phyloP scores from a whole-genome alignment of 1,284 basidiomycete genomes.

The Trametes versicolor region DNA sequence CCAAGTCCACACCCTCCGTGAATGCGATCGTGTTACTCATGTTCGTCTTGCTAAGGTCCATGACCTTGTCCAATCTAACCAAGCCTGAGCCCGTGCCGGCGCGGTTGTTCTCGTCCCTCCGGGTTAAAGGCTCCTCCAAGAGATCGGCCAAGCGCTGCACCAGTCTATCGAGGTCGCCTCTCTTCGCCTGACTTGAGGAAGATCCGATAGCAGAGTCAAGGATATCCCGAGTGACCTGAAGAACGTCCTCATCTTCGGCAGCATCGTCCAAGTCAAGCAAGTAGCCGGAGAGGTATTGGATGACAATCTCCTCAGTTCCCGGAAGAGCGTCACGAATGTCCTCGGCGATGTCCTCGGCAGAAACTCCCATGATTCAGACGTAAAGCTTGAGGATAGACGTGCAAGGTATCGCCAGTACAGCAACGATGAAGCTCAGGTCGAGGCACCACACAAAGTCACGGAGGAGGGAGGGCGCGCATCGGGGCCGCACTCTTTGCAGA shows the following conservation, averaged over 20 bases:
- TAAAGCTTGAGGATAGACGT: not conserved
- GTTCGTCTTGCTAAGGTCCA: constrained; percentile 92
- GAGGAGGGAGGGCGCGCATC: no score
- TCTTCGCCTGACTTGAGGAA: constrained; percentile 38
- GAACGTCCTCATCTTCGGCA: constrained; percentile 89
- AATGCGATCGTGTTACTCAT: constrained; percentile 89
- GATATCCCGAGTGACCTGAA: constrained; percentile 81
- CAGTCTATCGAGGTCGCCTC: constrained; percentile 61
- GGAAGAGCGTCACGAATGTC: constrained; percentile 85
- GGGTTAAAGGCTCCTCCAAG: constrained; percentile 70
- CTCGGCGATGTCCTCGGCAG: constrained; percentile 69
- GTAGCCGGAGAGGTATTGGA: constrained; percentile 93
- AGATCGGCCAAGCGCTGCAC: constrained; percentile 74
- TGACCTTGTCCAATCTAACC: constrained; percentile 89
- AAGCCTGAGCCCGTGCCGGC: constrained; percentile 62
- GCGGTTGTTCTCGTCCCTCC: constrained; percentile 63
- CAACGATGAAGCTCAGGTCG: not conserved
- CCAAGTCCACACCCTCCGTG: constrained; percentile 89
- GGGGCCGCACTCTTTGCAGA: no score
- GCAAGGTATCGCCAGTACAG: not conserved
- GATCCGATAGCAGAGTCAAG: constrained; percentile 68
- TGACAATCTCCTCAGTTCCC: constrained; percentile 92
- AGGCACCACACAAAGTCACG: not conserved
- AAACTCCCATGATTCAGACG: constrained; percentile 33
- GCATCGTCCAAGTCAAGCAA: constrained; percentile 95